These are phyloP conservation scores for Erodium moschatum DNA, from an alignment of 441 rosid species.

Conservation along the genomic window DNA sequence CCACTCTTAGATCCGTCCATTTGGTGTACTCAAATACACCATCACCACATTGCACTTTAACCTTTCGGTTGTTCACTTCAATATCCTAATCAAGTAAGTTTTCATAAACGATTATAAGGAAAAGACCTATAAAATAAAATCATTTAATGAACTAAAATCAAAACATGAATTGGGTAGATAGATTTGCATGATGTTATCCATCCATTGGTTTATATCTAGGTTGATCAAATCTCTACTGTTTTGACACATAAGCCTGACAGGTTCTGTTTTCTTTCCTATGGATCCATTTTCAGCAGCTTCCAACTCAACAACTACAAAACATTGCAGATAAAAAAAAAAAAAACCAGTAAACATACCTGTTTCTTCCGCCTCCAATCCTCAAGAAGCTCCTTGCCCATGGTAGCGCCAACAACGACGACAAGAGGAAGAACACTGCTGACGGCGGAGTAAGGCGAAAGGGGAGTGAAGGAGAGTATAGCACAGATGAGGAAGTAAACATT, in stretches of 20 bases:
- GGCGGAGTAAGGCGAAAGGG: constrained; percentile 69
- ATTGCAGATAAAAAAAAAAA: no score
- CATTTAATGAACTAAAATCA: no score
- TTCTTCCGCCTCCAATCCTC: constrained; percentile 78
- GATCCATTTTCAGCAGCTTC: no score
- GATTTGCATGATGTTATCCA: no score
- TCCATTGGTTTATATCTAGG: no score
- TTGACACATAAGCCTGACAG: no score
- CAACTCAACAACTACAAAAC: no score
- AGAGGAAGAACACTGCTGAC: constrained; percentile 76
- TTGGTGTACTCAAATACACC: constrained; percentile 43
- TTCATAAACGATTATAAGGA: not conserved
- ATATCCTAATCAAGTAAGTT: constrained; percentile 46
- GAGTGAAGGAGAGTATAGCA: constrained; percentile 64
- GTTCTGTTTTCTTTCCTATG: no score
- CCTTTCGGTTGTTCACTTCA: constrained; percentile 63
- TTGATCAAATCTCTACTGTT: no score
- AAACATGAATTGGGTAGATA: no score
- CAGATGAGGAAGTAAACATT: constrained; percentile 74
- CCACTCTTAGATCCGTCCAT: constrained; percentile 80
- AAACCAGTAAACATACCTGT: constrained; percentile 39
- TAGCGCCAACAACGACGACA: constrained; percentile 57
- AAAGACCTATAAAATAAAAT: not conserved
- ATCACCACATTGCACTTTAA: constrained; percentile 49
- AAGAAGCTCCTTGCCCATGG: constrained; percentile 77